phyloP scores from a whole-genome alignment of 169 alveolate genomes.

The Theileria luwenshuni region DNA sequence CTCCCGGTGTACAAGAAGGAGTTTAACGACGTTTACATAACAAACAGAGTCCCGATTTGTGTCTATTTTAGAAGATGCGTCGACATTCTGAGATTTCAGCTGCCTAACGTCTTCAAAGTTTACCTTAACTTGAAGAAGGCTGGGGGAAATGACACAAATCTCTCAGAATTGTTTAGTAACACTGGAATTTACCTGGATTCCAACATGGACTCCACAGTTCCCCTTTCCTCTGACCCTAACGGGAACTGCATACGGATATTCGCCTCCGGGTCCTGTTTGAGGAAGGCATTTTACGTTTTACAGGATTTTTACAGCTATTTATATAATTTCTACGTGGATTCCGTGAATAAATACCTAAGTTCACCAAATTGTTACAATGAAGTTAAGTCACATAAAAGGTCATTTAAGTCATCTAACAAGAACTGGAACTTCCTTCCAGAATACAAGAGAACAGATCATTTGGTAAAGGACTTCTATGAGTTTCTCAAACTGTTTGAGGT shows the following conservation, averaged over 20 bases:
- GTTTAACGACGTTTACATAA: constrained; percentile 58
- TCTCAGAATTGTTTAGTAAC: constrained; percentile 6
- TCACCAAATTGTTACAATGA: not conserved
- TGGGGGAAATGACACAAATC: constrained; percentile 18
- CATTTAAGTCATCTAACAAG: constrained; percentile 1
- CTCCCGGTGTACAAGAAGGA: constrained; percentile 39
- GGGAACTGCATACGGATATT: constrained; percentile 13
- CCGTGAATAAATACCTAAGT: not conserved
- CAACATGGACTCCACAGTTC: no score
- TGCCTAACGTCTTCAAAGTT: constrained; percentile 29
- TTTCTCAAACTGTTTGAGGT: constrained; percentile 19
- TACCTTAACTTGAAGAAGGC: no score
- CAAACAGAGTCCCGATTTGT: constrained; percentile 48
- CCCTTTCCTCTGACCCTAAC: no score
- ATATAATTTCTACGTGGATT: not conserved
- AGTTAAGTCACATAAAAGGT: constrained; percentile 18
- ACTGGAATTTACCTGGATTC: constrained; percentile 35
- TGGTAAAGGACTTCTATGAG: constrained; percentile 2
- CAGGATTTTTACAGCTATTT: constrained; percentile 3
- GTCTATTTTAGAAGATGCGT: constrained; percentile 56
- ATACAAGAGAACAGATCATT: not conserved
- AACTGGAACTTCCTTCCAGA: no score
- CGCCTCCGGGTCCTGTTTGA: constrained; percentile 61
- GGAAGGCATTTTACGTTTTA: constrained; percentile 40
- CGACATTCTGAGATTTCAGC: constrained; percentile 47